phyloP scores from a whole-genome alignment of 1,284 basidiomycete species.

The Irpex sp. region DNA sequence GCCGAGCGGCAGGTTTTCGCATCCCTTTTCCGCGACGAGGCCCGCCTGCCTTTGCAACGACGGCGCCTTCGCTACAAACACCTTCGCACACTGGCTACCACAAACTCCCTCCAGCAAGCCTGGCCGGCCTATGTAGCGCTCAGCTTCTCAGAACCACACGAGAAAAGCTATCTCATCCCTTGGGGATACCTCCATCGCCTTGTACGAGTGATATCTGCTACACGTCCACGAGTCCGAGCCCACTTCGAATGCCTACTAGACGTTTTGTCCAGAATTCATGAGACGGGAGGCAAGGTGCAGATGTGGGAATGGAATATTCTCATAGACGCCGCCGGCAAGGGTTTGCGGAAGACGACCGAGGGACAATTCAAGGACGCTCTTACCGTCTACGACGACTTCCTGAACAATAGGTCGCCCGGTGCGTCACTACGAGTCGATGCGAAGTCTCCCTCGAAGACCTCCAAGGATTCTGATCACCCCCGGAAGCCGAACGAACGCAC shows the following conservation, averaged over 20 bases:
- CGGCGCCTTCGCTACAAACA: conserved; percentile 19
- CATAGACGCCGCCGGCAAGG: conserved; percentile 63
- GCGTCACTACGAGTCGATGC: conserved; percentile 25
- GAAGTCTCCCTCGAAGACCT: background rate
- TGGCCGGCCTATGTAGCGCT: conserved; percentile 57
- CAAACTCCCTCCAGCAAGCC: conserved; percentile 41
- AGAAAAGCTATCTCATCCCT: conserved; percentile 17
- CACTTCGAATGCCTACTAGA: conserved; percentile 62
- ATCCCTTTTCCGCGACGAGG: background rate
- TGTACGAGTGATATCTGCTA: conserved; percentile 47
- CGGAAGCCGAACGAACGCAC: conserved; percentile 59
- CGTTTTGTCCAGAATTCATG: conserved; percentile 53
- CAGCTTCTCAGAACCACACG: conserved; percentile 30
- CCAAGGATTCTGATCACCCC: background rate
- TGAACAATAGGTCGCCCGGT: conserved; percentile 41
- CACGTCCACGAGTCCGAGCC: conserved; percentile 51
- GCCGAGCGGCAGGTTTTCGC: conserved; percentile 2
- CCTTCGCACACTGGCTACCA: conserved; percentile 32
- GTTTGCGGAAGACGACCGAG: conserved; percentile 51
- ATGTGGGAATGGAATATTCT: conserved; percentile 73
- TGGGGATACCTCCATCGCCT: conserved; percentile 54
- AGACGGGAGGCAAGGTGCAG: conserved; percentile 46
- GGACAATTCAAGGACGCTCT: conserved; percentile 61
- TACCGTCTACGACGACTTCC: conserved; percentile 57
- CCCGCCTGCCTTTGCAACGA: background rate